phyloP scores from a whole-genome alignment of 2,329 filamentous ascomycete genomes.

The Aaosphaeria arxii region DNA sequence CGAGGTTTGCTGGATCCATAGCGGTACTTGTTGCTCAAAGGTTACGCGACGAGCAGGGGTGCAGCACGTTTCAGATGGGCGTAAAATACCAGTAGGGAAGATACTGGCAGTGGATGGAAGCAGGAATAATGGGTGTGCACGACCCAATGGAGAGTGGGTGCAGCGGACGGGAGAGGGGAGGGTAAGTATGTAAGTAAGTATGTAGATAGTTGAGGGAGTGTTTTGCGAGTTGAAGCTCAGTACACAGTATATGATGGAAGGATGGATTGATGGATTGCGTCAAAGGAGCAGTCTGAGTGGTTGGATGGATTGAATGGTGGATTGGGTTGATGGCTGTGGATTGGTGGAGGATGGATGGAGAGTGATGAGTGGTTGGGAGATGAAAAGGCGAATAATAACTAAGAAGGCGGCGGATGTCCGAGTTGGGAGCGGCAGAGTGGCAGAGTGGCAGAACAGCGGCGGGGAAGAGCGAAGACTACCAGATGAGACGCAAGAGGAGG shows the following conservation, averaged over 20 bases:
- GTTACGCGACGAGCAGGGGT: conserved; percentile 31
- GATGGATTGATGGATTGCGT: conserved; percentile 29
- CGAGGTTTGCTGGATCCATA: conserved; percentile 39
- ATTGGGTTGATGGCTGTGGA: neutral
- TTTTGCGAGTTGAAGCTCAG: too few relatives aligned
- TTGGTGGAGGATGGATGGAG: neutral
- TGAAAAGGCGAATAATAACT: too few relatives aligned
- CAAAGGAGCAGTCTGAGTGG: conserved; percentile 32
- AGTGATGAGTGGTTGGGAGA: too few relatives aligned
- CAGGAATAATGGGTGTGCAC: conserved; percentile 12
- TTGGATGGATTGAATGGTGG: conserved; percentile 4
- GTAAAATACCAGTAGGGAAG: neutral
- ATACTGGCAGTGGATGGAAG: conserved; percentile 12
- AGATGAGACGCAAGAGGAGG: neutral
- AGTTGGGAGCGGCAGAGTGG: too few relatives aligned
- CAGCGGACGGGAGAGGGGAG: conserved; percentile 6
- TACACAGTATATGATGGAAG: neutral
- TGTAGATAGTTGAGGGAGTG: too few relatives aligned
- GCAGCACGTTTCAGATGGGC: conserved; percentile 4
- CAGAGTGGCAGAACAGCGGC: conserved; percentile 7
- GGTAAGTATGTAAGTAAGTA: conserved; percentile 22
- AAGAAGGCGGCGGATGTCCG: too few relatives aligned
- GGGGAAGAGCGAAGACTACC: conserved; percentile 20
- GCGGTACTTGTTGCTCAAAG: conserved; percentile 23
- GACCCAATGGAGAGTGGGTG: conserved; percentile 25